Conservation (phyloP, 2,329 filamentous ascomycete genomes). For the Exophiala aquamarina region DNA sequence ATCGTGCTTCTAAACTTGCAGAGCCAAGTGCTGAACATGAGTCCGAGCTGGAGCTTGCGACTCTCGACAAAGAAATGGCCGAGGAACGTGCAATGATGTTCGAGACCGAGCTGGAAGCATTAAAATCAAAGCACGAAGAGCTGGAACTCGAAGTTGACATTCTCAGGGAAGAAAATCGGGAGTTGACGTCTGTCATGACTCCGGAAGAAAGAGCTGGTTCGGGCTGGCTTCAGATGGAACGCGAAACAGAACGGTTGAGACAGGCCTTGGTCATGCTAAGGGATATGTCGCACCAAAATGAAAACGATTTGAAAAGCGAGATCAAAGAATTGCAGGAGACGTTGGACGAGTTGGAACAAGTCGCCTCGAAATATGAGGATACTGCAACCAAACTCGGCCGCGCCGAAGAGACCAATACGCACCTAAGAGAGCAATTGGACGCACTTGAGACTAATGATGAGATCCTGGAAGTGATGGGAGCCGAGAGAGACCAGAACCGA, state of each 20-base stretch:
- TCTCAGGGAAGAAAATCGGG: slow-evolving; percentile 79
- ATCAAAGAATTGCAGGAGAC: slow-evolving; percentile 74
- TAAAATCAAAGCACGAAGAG: slow-evolving; percentile 78
- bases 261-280: slow-evolving; percentile 82
- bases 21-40: slow-evolving; percentile 78
- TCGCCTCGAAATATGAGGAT: slow-evolving; percentile 69
- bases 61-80: slow-evolving; percentile 91
- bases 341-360: slow-evolving; percentile 63
- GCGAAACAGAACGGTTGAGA: slow-evolving; percentile 80
- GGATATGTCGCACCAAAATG: slow-evolving; percentile 83
- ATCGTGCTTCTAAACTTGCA: slow-evolving; percentile 62
- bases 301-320: slow-evolving; percentile 74
- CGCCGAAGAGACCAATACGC: slow-evolving; percentile 73
- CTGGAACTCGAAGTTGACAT: slow-evolving; percentile 86
- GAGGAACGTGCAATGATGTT: slow-evolving; percentile 85
- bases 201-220: slow-evolving; percentile 83
- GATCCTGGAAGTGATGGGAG: slow-evolving; percentile 88
- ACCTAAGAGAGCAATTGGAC: slow-evolving; percentile 88
- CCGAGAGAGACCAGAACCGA: slow-evolving; percentile 69
- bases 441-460: slow-evolving; percentile 84
- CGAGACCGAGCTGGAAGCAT: slow-evolving; percentile 74
- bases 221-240: slow-evolving; percentile 89
- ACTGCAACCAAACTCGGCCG: slow-evolving; percentile 72
- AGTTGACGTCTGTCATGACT: slow-evolving; percentile 79
- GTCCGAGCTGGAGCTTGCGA: slow-evolving; percentile 77